Evolutionary conservation across 331 rosid species (phyloP).

Genomic region (Rosa hybrid): DNA sequence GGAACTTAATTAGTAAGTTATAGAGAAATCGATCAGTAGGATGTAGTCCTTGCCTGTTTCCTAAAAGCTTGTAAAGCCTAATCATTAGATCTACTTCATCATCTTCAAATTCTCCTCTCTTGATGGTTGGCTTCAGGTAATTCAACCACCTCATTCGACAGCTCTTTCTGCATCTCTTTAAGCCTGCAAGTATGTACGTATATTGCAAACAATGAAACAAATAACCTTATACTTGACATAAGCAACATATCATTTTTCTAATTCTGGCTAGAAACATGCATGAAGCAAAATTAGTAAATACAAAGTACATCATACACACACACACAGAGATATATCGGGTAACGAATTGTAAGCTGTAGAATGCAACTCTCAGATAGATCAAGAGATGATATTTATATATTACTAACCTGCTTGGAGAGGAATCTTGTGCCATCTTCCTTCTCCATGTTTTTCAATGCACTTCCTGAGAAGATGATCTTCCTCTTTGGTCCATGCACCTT

Average conservation of each 20-base stretch:
- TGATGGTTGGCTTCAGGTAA: conserved; percentile 1
- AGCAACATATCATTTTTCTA: too few relatives aligned
- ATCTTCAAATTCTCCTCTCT: conserved; percentile 2
- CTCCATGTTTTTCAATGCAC: neutral
- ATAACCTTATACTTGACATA: too few relatives aligned
- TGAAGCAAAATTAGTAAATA: neutral
- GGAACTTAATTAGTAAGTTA: too few relatives aligned
- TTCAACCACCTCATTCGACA: conserved; percentile 6
- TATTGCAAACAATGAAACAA: too few relatives aligned
- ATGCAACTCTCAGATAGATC: too few relatives aligned
- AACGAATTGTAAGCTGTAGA: too few relatives aligned
- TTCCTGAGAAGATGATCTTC: neutral
- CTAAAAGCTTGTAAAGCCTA: neutral
- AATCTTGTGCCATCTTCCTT: conserved; percentile 10
- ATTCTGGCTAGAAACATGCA: too few relatives aligned
- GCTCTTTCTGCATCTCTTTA: neutral
- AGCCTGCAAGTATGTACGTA: neutral
- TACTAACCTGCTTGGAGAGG: neutral
- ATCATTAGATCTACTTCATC: neutral
- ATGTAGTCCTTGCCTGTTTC: conserved; percentile 2
- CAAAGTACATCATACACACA: too few relatives aligned
- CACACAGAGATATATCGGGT: too few relatives aligned
- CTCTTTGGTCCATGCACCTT: conserved; percentile 14
- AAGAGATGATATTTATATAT: too few relatives aligned
- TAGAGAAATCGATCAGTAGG: too few relatives aligned